Base-by-base conservation (phyloP, 257 asterid genomes). In the Lavandula angustifolia region DNA sequence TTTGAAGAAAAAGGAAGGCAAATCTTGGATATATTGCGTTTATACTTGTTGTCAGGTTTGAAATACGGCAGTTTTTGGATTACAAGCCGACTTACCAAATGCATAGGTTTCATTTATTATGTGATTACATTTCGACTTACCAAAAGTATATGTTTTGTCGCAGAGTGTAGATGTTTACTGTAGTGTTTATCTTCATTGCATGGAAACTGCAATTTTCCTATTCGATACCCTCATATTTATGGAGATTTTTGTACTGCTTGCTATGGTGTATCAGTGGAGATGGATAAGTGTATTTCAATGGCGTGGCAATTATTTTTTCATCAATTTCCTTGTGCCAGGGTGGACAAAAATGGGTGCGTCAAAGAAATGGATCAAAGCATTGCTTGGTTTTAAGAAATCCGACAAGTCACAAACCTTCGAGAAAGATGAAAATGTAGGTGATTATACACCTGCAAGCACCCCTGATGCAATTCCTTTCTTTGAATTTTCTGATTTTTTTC, bases 281-380 rank as follows among this genome's bases (percentile, higher is more conserved):
- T 64, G 53, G 59, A 41, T 16, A 65, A 13, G 27, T 50, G 32
- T 8, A 11, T 41, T 62, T 53, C 1, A 31, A 16, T 40, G 48
- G 40, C 58, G 27, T 16, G 35, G n/a, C 47, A 55, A 60, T 67
- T 34, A 64, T 68, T 32, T 69, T 62, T 69, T 10, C 4, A 38
- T 69, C 7, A 60, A 61, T 46, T 70, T 59, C 35, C 60, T 73
- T 68, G 64, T 76, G 73, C 18, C 87, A 88, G 94, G 80, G 74
- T 49, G 71, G 74, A 44, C 63, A 49, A 74, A 71, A 64, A 92
- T 92, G 98, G 98, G 97, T 60, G 88, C 86, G 57, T 66, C 98
- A 29, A 87, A 86, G 81, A 92, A 89, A 77, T 92, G 98, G 98
- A 78, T 89, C 72, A 89, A 78, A 77, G 76, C 94, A 32, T 72